Conservation (phyloP, 257 asterid genomes). For the Misopates orontium region DNA sequence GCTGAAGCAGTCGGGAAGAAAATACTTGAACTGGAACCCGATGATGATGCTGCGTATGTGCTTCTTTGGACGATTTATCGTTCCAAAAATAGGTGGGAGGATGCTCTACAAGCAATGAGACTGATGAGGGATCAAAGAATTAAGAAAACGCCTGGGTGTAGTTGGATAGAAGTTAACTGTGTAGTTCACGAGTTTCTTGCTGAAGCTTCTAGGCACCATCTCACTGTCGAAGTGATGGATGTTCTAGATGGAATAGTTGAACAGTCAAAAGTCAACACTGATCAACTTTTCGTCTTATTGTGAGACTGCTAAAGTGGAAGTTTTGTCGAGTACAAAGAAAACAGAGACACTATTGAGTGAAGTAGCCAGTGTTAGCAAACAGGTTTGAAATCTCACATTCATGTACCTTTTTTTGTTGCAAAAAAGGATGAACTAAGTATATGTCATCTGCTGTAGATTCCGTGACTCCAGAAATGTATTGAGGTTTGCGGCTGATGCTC, state of each 20-base stretch:
- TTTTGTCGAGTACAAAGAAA: background rate
- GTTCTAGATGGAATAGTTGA: slow-evolving; percentile 42
- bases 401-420: background rate
- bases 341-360: background rate
- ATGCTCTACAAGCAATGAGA: slow-evolving; percentile 52
- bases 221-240: slow-evolving; percentile 23
- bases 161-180: slow-evolving; percentile 84
- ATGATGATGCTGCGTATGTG: slow-evolving; percentile 61
- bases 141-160: slow-evolving; percentile 84
- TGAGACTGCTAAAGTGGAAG: slow-evolving; percentile 23
- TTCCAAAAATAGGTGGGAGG: slow-evolving; percentile 54
- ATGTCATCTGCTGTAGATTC: background rate
- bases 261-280: slow-evolving; percentile 36
- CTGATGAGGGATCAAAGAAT: slow-evolving; percentile 68
- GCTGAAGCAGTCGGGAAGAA: slow-evolving; percentile 63
- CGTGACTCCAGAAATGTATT: background rate
- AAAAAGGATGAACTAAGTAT: background rate
- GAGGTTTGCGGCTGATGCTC: background rate
- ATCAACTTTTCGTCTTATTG: slow-evolving; percentile 18
- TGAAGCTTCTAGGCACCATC: slow-evolving; percentile 38
- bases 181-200: slow-evolving; percentile 77
- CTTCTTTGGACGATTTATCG: slow-evolving; percentile 61
- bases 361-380: slow-evolving; percentile 12
- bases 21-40: slow-evolving; percentile 63
- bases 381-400: slow-evolving; percentile 2